Percentiles rank a stretch among this genome's conserved stretches.
phyloP scores from a whole-genome alignment of 306 rosid species.

The Citrullus colocynthis region DNA sequence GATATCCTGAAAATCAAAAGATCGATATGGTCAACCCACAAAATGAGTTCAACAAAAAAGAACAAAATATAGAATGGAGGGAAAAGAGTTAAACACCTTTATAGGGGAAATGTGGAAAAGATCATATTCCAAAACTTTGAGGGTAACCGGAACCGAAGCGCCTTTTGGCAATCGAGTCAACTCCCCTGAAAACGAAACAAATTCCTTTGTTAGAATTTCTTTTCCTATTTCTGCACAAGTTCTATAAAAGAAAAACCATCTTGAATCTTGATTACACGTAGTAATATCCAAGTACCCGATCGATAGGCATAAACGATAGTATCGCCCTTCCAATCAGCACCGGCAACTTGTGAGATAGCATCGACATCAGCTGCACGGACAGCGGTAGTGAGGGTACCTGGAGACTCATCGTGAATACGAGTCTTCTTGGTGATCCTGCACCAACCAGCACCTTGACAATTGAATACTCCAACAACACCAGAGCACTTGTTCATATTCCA shows the following conservation, averaged over 20 bases:
- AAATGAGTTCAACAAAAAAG: neutral
- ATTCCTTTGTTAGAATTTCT: neutral
- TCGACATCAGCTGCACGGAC: slow-evolving; percentile 66
- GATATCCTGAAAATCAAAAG: slow-evolving; percentile 34
- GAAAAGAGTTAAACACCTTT: slow-evolving; percentile 24
- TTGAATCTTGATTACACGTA: neutral
- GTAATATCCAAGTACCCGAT: slow-evolving; percentile 38
- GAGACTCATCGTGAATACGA: slow-evolving; percentile 61
- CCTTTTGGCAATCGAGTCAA: slow-evolving; percentile 59
- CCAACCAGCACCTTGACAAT: slow-evolving; percentile 99
- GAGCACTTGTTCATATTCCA: slow-evolving; percentile 91
- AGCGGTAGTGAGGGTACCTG: slow-evolving; percentile 55
- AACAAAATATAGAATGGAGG: neutral
- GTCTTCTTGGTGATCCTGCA: slow-evolving; percentile 74
- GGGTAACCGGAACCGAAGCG: slow-evolving; percentile 68
- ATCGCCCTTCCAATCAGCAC: slow-evolving; percentile 68
- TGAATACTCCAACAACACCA: slow-evolving; percentile 89
- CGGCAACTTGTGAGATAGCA: slow-evolving; percentile 44
- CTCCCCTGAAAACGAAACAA: slow-evolving; percentile 40
- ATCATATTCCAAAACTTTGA: slow-evolving; percentile 70
- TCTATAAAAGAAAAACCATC: neutral
- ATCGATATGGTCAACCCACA: neutral
- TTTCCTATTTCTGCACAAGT: no score
- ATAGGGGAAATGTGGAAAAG: slow-evolving; percentile 80
- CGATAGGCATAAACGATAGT: slow-evolving; percentile 40